Base-by-base conservation (phyloP, 202 grass and related monocot genomes). In the Panicum hallii region DNA sequence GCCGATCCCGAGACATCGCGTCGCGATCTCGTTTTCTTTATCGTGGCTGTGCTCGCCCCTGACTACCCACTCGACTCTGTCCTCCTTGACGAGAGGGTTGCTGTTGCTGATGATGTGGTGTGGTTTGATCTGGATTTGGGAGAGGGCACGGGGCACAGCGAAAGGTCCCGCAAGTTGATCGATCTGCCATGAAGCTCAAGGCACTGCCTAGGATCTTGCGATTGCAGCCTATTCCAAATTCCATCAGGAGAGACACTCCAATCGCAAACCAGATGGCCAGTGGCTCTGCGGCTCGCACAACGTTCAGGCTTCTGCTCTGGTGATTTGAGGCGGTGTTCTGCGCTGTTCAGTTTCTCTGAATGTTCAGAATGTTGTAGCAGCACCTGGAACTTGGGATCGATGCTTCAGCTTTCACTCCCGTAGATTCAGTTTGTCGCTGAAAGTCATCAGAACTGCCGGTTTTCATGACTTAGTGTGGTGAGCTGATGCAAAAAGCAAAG, bases 141-240 rank as follows among this genome's bases (percentile, higher is more conserved):
- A 63, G 75, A 78, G 54, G 38, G 41, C 23, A 78, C 43, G 40
- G 36, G 74, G 74, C 17, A 56, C 46, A 72, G 70, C 7, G 70
- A 72, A 52, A 72, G 69, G 12, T 28, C 45, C 9, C n/a, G 56
- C n/a, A 4, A 9, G 9, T 45, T 69, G 42, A n/a, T 3, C 22
- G 42, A n/a, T 3, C 22, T 71, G 44, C 12, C 30, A 63, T 11
- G 22, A 48, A 44, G 46, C 52, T 72, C 44, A 52, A 32, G 46
- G 46, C 9, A 52, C 26, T n/a, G 43, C 13, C 45, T 38, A 44
- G 67, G 42, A 70, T 70, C 40, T 40, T 40, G 34, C 7, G 1
- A 36, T 0, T 64, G 45, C 45, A 9, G 13, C 4, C 48, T 14
- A n/a, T n/a, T 44, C 66, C 9, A 23, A 22, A 0, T 69, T 44